Base-by-base conservation (phyloP, 345 rosid genomes). In the Eucalyptus marginata region DNA sequence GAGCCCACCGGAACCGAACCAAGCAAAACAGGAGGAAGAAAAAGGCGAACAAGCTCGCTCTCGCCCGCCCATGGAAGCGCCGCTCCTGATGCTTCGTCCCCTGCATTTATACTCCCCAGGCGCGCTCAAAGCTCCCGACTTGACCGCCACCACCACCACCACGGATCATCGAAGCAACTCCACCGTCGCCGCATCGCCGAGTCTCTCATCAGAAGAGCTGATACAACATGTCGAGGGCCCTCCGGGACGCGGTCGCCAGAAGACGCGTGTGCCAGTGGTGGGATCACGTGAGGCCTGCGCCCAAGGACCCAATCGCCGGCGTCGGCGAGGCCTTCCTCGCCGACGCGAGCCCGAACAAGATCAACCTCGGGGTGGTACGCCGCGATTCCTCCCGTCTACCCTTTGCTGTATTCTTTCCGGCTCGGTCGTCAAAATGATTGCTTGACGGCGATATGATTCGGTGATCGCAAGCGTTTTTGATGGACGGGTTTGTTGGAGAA, bases 281-380 rank as follows among this genome's bases (percentile, higher is more conserved):
- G 94, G 94, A 94, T 86, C 92, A 86, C 89, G 93, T 94, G 52
- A 80, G 50, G 58, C 92, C 91, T 17, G 94, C 96, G 51, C 86
- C 94, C 5, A 93, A 92, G 87, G 96, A 95, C 86, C 96, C 95
- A 62, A 93, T 94, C 33, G 90, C 88, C 22, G 86, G 90, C 40
- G 95, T 94, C 54, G 93, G 94, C 2, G 94, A 93, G 58, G 93
- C 95, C 50, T 94, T 94, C 89, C 92, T 92, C 71, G 93, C 94
- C 43, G 96, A 94, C 62, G 66, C 92, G 16, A 87, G 90, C 89
- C 98, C 97, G 5, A 93, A 93, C 6, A 97, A 97, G 93, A 97
- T 97, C 90, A 96, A 96, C 86, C 98, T 97, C 79, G 99, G 99
- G 93, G 99, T 97, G 86, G 99, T 97, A 86, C 90, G 98, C 91